Evolutionary conservation across 1,139 yeast genomes (phyloP), one percentile per base, ranked within the genome.

Genomic region (Scheffersomyces insectosa): DNA sequence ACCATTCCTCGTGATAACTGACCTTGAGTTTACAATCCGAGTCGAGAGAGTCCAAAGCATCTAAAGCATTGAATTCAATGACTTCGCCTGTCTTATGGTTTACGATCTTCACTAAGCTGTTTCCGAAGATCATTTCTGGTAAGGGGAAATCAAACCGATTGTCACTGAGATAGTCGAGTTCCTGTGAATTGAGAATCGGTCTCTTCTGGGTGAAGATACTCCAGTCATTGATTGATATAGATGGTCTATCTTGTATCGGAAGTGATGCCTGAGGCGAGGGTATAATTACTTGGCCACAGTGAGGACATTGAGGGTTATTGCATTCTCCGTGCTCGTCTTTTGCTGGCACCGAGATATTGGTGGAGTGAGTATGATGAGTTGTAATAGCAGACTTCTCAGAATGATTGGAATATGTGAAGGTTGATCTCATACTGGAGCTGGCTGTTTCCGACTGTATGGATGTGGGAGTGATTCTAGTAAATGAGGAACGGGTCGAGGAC

Each of bases 61-160:
- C 93, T 34, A 85, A 66, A 0, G 97, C 85, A 58, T 86, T 84
- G 65, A 91, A 90, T 41, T 72, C 75, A 12, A 91, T 72, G 4
- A 61, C 53, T 62, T 82, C 77, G 3, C 78, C 63, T 55, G 66
- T 57, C 41, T 60, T 59, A 36, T 68, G 73, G 46, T 72, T 65
- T 3, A 61, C 63, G 7, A 88, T 60, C 40, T 70, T 73, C n/a
- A 90, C 83, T 46, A 67, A 65, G 60, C 88, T 91, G 52, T 88
- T 83, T n/a, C 98, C 98, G 67, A 93, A 93, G 12, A 93, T 90
- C 99, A 93, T 93, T 60, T 93, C 99, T 0, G 99, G 99, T 41
- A 93, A 68, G 0, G 98, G 96, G 51, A 93, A 80, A 9, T 82
- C 82, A 45, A 85, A 75, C 43, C 75, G 57, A n/a, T 77, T 63